A percentile compares a stretch with the other conserved stretches of the same genome.
Conservation (phyloP, 2,329 filamentous ascomycete genomes). For the Cladorrhinum sp. region DNA sequence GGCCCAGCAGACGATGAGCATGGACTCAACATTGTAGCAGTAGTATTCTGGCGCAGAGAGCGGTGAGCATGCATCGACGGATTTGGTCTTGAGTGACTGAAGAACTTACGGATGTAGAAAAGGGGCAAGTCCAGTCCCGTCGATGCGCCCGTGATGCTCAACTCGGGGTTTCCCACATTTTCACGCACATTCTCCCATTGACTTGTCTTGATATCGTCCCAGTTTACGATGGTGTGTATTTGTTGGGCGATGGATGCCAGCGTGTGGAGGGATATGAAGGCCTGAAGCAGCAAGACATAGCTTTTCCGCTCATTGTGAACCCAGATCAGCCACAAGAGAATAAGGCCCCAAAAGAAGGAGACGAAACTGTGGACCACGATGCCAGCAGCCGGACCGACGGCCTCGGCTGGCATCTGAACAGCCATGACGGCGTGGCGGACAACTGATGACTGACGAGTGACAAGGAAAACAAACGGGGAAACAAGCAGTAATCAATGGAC, state of each 20-base stretch:
- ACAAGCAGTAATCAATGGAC: not conserved
- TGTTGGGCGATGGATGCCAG: slow-evolving; percentile 43
- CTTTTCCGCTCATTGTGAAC: slow-evolving; percentile 40
- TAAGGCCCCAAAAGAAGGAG: slow-evolving; percentile 32
- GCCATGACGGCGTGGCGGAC: slow-evolving; percentile 30
- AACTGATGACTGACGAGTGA: not conserved
- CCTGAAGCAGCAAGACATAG: slow-evolving; percentile 41
- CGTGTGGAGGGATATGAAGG: slow-evolving; percentile 36
- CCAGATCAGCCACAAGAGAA: slow-evolving; percentile 39
- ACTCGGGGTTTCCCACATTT: slow-evolving; percentile 38
- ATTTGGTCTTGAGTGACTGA: too few relatives aligned
- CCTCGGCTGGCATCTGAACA: slow-evolving; percentile 35
- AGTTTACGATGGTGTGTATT: slow-evolving; percentile 39
- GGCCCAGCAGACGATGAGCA: slow-evolving; percentile 44
- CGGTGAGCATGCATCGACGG: slow-evolving; percentile 9
- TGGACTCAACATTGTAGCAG: slow-evolving; percentile 47
- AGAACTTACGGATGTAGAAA: slow-evolving; percentile 46
- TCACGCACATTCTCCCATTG: slow-evolving; percentile 37
- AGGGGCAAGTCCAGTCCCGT: slow-evolving; percentile 41
- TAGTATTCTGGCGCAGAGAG: slow-evolving; percentile 43
- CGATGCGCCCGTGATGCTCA: slow-evolving; percentile 42
- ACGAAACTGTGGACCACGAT: slow-evolving; percentile 38
- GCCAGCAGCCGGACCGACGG: slow-evolving; percentile 32
- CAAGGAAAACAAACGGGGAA: not conserved
- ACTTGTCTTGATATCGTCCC: slow-evolving; percentile 38